Percentiles rank a stretch among this genome's conserved stretches.
These are phyloP conservation scores for Phialophora macrospora DNA, from an alignment of 2,329 filamentous ascomycete species.

Conservation along the genomic window DNA sequence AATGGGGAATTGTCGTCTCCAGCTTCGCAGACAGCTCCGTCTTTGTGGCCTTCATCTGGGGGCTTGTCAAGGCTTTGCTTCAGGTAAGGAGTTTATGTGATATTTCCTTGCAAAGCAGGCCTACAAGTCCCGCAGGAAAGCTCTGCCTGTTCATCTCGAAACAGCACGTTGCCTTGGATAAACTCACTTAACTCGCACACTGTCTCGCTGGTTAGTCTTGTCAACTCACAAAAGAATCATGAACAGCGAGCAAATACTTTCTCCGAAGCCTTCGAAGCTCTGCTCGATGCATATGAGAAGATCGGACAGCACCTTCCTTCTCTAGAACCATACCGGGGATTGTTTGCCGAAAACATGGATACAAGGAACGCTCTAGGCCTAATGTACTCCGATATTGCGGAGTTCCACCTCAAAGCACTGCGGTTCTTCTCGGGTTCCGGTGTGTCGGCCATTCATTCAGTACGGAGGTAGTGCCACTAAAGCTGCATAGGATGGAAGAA, in stretches of 20 bases:
- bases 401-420: slow-evolving; percentile 7
- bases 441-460: neutral
- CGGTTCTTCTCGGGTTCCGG: slow-evolving; percentile 4
- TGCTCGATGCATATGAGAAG: slow-evolving; percentile 6
- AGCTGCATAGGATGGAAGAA: neutral
- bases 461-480: neutral
- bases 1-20: neutral
- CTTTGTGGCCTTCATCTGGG: slow-evolving; percentile 1
- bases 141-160: neutral
- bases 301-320: neutral
- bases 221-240: neutral
- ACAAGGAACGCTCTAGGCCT: neutral
- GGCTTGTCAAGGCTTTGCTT: neutral
- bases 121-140: neutral
- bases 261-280: neutral
- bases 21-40: neutral
- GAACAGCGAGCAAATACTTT: slow-evolving; percentile 2
- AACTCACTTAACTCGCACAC: neutral
- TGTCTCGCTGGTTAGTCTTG: neutral
- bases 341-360: neutral
- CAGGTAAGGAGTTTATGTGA: neutral
- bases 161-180: neutral
- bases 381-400: slow-evolving; percentile 1
- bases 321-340: neutral
- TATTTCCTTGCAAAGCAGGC: neutral